These are phyloP conservation scores for Phytophthora fragariae DNA, from an alignment of 352 stramenopile genomes.

Conservation along the genomic window DNA sequence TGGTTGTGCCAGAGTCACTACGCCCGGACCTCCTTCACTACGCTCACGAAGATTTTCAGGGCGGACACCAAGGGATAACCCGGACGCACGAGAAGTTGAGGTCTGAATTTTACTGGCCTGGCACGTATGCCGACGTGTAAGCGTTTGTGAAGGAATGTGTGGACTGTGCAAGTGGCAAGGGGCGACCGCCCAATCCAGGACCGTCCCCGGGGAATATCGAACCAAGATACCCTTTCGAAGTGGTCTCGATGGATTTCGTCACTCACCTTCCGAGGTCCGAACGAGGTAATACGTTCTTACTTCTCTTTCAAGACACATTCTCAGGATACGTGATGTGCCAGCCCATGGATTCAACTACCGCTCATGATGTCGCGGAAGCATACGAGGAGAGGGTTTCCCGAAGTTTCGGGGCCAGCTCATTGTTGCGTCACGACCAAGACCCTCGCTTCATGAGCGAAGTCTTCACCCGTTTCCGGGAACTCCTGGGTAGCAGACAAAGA, in stretches of 20 bases:
- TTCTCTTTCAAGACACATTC: slow-evolving; percentile 10
- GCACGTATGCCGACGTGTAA: not conserved
- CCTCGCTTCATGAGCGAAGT: slow-evolving; percentile 36
- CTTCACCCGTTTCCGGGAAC: slow-evolving; percentile 31
- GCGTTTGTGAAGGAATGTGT: not conserved
- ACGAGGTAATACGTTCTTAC: slow-evolving; percentile 1
- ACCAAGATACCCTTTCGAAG: too few relatives aligned
- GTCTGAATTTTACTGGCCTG: too few relatives aligned
- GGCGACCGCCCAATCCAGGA: not conserved
- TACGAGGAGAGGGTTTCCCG: slow-evolving; percentile 35
- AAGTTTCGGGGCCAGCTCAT: slow-evolving; percentile 27
- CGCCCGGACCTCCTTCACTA: too few relatives aligned
- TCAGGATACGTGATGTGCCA: slow-evolving; percentile 31
- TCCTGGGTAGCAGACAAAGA: slow-evolving; percentile 27
- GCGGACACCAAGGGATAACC: not conserved
- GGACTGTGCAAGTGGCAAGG: not conserved
- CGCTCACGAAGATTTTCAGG: not conserved
- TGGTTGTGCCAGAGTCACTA: not conserved
- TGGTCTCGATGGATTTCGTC: slow-evolving; percentile 24
- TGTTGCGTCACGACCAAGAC: slow-evolving; percentile 38
- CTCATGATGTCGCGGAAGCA: slow-evolving; percentile 28
- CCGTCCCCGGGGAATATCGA: slow-evolving; percentile 15
- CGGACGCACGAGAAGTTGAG: too few relatives aligned
- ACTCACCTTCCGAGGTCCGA: slow-evolving; percentile 4
- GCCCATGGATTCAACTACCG: slow-evolving; percentile 10